Conservation (phyloP, 106 monocot genomes). For the Triglochin maritima region DNA sequence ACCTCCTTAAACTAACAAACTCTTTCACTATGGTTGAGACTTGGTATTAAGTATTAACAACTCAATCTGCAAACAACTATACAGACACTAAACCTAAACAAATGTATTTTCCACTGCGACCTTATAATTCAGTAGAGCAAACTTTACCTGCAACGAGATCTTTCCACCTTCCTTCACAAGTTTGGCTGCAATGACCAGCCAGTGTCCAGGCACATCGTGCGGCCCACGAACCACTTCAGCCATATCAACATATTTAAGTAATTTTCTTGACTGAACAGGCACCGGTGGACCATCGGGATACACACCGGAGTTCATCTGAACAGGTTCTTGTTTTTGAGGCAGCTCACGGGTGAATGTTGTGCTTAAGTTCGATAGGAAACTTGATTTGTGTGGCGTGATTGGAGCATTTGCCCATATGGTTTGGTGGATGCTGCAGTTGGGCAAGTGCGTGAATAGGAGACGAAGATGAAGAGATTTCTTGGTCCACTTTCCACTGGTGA, state of each 20-base stretch:
- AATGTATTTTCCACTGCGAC: background rate
- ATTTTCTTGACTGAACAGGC: conserved; percentile 50
- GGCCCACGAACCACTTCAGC: conserved; percentile 65
- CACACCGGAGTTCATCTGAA: conserved; percentile 62
- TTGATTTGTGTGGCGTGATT: conserved; percentile 37
- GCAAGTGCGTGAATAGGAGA: conserved; percentile 61
- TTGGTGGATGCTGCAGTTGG: conserved; percentile 50
- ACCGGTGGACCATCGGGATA: conserved; percentile 80
- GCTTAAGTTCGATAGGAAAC: conserved; percentile 62
- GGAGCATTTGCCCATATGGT: conserved; percentile 47
- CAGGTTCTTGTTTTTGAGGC: conserved; percentile 31
- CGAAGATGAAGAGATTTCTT: conserved; percentile 63
- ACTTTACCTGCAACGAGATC: conserved; percentile 71
- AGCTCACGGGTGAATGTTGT: conserved; percentile 50
- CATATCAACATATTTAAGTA: conserved; percentile 72
- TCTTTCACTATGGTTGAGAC: background rate
- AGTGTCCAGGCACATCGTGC: conserved; percentile 85
- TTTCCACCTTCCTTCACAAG: conserved; percentile 74
- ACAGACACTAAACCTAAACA: conserved; percentile 2
- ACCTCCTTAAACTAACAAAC: background rate
- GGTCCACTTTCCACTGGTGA: conserved; percentile 63
- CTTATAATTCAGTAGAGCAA: conserved; percentile 58
- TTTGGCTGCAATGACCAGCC: conserved; percentile 80
- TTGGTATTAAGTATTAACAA: background rate
- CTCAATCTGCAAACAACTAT: background rate